These are phyloP conservation scores for Aspergillus nomiae DNA, from an alignment of 2,329 filamentous ascomycete genomes.

Conservation along the genomic window DNA sequence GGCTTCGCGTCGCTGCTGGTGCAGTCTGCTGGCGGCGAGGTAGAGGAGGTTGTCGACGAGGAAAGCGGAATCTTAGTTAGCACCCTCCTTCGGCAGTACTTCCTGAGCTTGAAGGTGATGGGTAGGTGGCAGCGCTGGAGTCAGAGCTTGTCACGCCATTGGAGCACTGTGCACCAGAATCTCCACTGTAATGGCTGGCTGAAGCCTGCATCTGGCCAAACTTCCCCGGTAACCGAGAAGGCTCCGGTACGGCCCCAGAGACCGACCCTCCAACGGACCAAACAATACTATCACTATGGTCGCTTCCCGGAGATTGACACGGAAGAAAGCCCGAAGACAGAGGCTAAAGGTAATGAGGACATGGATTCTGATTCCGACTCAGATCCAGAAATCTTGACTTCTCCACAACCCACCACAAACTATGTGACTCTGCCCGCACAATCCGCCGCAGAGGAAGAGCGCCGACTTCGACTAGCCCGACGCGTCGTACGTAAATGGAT, in stretches of 20 bases:
- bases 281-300: conserved; percentile 33
- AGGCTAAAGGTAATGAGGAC: conserved; percentile 46
- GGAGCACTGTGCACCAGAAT: conserved; percentile 64
- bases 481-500: conserved; percentile 75
- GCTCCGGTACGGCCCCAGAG: conserved; percentile 22
- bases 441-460: conserved; percentile 52
- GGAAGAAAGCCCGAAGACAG: conserved; percentile 37
- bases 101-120: conserved; percentile 79
- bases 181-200: conserved; percentile 58
- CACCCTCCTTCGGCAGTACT: conserved; percentile 85
- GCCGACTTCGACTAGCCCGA: conserved; percentile 65
- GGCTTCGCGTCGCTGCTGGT: conserved; percentile 78
- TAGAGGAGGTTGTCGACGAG: conserved; percentile 77
- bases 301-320: conserved; percentile 28
- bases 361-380: conserved; percentile 49
- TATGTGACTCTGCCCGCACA: conserved; percentile 41
- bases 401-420: conserved; percentile 34
- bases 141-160: conserved; percentile 63
- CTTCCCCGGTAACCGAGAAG: conserved; percentile 31
- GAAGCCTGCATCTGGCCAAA: conserved; percentile 42
- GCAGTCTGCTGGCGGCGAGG: conserved; percentile 71
- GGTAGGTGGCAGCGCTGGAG: conserved; percentile 77
- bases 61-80: conserved; percentile 87
- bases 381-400: conserved; percentile 42
- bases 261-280: conserved; percentile 25